Percentiles rank a stretch among this genome's conserved stretches.
Evolutionary conservation across 306 rosid species (phyloP).

Genomic region (Fragaria nilgerrensis): DNA sequence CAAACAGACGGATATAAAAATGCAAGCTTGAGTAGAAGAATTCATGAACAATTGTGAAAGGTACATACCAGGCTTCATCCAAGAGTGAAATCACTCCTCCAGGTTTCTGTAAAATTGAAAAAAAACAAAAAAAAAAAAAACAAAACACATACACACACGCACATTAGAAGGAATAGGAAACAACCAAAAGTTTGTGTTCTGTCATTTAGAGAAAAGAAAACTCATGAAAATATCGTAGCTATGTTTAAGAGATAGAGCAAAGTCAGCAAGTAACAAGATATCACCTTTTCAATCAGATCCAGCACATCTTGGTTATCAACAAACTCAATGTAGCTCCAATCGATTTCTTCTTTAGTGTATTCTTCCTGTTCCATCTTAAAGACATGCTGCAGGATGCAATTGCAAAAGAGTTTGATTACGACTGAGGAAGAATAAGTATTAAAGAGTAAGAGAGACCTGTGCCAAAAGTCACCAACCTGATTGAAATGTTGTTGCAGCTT

Average conservation of each 20-base stretch:
- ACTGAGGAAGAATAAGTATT: not conserved
- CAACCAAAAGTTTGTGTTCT: not conserved
- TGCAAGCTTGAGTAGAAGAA: slow-evolving; percentile 18
- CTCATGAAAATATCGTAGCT: slow-evolving; percentile 1
- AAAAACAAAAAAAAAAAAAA: not conserved
- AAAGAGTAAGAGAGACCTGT: slow-evolving; percentile 16
- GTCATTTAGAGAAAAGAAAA: not conserved
- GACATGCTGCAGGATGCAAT: slow-evolving; percentile 76
- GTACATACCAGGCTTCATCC: slow-evolving; percentile 99
- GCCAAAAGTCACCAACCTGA: slow-evolving; percentile 62
- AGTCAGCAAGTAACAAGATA: slow-evolving; percentile 26
- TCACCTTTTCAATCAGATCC: slow-evolving; percentile 97
- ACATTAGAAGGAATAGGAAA: slow-evolving; percentile 3
- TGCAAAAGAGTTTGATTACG: slow-evolving; percentile 20
- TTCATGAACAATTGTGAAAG: slow-evolving; percentile 8
- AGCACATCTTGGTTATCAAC: slow-evolving; percentile 98
- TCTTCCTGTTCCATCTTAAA: slow-evolving; percentile 99
- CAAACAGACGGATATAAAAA: slow-evolving; percentile 26
- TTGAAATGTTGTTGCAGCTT: slow-evolving; percentile 99
- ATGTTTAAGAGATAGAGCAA: slow-evolving; percentile 2
- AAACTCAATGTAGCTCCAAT: slow-evolving; percentile 99
- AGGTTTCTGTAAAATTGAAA: slow-evolving; percentile 69
- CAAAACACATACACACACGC: not conserved
- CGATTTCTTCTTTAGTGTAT: slow-evolving; percentile 89
- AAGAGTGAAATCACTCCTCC: slow-evolving; percentile 96